Conservation (phyloP, 768 basidiomycete genomes). For the Strobilomyces echinocephalus region DNA sequence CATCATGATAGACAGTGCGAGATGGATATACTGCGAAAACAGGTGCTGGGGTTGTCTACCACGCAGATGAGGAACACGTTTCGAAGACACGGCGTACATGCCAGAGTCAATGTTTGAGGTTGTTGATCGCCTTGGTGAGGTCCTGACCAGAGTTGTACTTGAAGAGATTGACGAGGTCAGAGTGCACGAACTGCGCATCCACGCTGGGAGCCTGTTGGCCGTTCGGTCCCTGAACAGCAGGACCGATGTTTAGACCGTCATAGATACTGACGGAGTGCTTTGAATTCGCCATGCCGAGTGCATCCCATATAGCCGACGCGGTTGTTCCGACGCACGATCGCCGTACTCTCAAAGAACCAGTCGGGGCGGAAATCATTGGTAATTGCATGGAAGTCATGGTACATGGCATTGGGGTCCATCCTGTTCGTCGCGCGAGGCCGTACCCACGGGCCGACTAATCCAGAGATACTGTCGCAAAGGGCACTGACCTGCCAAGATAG, state of each 20-base stretch:
- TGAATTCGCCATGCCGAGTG: conserved; percentile 61
- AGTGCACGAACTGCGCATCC: conserved; percentile 67
- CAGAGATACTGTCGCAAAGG: conserved; percentile 81
- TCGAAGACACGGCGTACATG: conserved; percentile 58
- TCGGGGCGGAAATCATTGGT: conserved; percentile 90
- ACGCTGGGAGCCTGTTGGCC: conserved; percentile 42
- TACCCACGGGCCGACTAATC: conserved; percentile 81
- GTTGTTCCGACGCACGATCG: conserved; percentile 81
- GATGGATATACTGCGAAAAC: conserved; percentile 87
- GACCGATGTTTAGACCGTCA: conserved; percentile 63
- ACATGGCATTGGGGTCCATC: conserved; percentile 69
- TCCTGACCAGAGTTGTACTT: conserved; percentile 69
- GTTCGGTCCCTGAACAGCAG: conserved; percentile 46
- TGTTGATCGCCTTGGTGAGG: conserved; percentile 70
- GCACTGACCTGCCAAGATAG: conserved; percentile 64
- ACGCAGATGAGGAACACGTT: conserved; percentile 91
- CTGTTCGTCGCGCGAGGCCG: conserved; percentile 65
- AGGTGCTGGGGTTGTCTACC: conserved; percentile 89
- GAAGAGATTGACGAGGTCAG: conserved; percentile 70
- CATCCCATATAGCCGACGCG: conserved; percentile 82
- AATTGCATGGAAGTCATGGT: conserved; percentile 93
- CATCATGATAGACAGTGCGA: conserved; percentile 88
- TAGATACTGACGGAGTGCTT: conserved; percentile 76
- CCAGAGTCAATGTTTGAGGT: conserved; percentile 55
- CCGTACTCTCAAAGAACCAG: conserved; percentile 98